Base-by-base conservation (phyloP, 2,329 filamentous ascomycete genomes). In the Calonectria multiphialidica region DNA sequence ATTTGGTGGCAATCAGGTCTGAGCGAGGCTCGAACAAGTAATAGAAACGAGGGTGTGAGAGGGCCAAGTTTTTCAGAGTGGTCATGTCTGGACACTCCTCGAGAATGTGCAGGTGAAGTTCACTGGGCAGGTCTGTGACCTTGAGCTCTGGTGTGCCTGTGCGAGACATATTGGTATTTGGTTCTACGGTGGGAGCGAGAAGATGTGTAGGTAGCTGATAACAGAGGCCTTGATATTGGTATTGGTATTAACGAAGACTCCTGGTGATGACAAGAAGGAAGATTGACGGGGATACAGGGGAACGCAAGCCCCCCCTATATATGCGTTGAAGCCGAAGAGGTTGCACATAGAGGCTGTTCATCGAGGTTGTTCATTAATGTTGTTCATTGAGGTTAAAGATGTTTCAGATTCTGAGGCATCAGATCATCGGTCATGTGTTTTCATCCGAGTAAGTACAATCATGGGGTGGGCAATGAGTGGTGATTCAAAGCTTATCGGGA, bases 21-120 rank as follows among this genome's bases (percentile, higher is more conserved):
- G 30, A n/a, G 23, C 69, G 28, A 9, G 21, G 37, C 5, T 28
- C 9, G 37, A 35, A 53, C 8, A 72, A 18, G 23, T 28, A 7
- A 16, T 62, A 49, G 6, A 72, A 30, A 12, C 25, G 23, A 3
- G 59, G 61, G 21, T 66, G 59, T 10, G 66, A 23, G n/a, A 33
- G 47, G 4, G 49, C 15, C 2, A 21, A 6, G 25, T 45, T 55
- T 25, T 15, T 10, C 6, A 72, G 61, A n/a, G 70, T 44, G 10
- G 10, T 13, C 30, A 66, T 4, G 21, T 69, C 66, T 2, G 70
- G 59, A 13, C 21, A 59, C 13, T 15, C 40, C 25, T 66, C 70
- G 9, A 72, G 33, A n/a, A 69, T 62, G 12, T 12, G 16, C 40
- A 72, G 35, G 23, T 61, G 49, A n/a, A 72, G n/a, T 28, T 72